Evolutionary conservation across 2,329 filamentous ascomycete species (phyloP).

Genomic region (Ophioceras dolichostomum): DNA sequence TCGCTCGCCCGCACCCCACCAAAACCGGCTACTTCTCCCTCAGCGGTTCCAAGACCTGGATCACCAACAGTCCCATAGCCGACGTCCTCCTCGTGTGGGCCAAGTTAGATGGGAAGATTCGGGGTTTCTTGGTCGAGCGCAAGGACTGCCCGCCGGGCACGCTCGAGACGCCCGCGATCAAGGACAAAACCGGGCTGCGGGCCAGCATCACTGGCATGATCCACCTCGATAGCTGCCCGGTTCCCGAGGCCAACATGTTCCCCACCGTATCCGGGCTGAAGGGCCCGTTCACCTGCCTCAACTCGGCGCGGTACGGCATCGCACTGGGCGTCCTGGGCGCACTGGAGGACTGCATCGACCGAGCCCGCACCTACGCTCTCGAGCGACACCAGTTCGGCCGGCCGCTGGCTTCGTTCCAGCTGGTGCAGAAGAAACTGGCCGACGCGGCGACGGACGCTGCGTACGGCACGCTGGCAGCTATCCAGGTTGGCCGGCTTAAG

Average conservation of each 20-base stretch:
- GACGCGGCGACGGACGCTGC: slow-evolving; percentile 86
- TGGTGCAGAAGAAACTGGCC: slow-evolving; percentile 94
- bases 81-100: slow-evolving; percentile 83
- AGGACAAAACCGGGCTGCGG: slow-evolving; percentile 88
- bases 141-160: slow-evolving; percentile 76
- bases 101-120: slow-evolving; percentile 70
- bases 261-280: slow-evolving; percentile 74
- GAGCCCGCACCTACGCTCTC: slow-evolving; percentile 76
- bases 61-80: slow-evolving; percentile 79
- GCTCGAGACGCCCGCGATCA: slow-evolving; percentile 81
- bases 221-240: slow-evolving; percentile 80
- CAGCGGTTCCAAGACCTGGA: slow-evolving; percentile 78
- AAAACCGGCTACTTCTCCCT: slow-evolving; percentile 67
- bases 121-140: slow-evolving; percentile 83
- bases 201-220: slow-evolving; percentile 98
- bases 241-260: slow-evolving; percentile 88
- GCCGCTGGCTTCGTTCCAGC: slow-evolving; percentile 88
- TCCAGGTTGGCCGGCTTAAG: slow-evolving; percentile 87
- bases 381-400: slow-evolving; percentile 94
- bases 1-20: slow-evolving; percentile 61
- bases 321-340: slow-evolving; percentile 89
- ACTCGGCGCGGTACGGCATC: slow-evolving; percentile 88
- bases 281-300: slow-evolving; percentile 89
- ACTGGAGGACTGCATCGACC: slow-evolving; percentile 76
- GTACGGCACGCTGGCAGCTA: slow-evolving; percentile 78